phyloP scores from a whole-genome alignment of 805 yeast species.

The Kodamaea hsintzibuensis region DNA sequence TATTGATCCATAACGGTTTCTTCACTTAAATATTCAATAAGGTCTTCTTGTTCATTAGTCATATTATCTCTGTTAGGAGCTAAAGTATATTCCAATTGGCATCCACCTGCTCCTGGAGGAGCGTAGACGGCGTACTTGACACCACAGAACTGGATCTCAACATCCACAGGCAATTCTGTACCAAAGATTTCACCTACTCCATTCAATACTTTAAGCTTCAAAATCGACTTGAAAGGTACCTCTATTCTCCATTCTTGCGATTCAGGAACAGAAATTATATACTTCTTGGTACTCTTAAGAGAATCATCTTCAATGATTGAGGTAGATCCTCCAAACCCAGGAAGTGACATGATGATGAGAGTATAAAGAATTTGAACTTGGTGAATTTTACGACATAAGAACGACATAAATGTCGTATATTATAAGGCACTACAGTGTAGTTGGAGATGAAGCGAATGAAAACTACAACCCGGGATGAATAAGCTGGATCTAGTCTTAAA shows the following conservation, averaged over 20 bases:
- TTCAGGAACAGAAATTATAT: conserved; percentile 28
- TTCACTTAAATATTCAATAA: conserved; percentile 65
- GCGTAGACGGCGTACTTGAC: conserved; percentile 40
- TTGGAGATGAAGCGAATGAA: no score
- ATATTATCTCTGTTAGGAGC: conserved; percentile 25
- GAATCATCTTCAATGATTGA: conserved; percentile 10
- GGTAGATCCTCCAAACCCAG: conserved; percentile 18
- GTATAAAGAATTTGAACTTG: neutral
- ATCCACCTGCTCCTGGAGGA: conserved; percentile 56
- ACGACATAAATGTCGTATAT: neutral
- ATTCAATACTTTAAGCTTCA: conserved; percentile 50
- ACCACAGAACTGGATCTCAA: conserved; percentile 44
- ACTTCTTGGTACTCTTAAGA: conserved; percentile 3
- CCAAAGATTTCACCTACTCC: conserved; percentile 94
- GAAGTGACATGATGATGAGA: conserved; percentile 17
- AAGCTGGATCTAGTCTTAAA: no score
- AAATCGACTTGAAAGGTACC: conserved; percentile 50
- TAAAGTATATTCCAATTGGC: conserved; percentile 51
- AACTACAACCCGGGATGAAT: no score
- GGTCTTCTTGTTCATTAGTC: conserved; percentile 36
- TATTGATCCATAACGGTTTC: conserved; percentile 67
- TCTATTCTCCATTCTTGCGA: conserved; percentile 80
- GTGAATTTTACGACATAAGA: neutral
- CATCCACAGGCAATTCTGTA: conserved; percentile 79
- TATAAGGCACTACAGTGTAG: no score